Percentiles rank a stretch among this genome's conserved stretches.
phyloP scores from a whole-genome alignment of 2,329 filamentous ascomycete species.

The Ceratocystis harringtonii region DNA sequence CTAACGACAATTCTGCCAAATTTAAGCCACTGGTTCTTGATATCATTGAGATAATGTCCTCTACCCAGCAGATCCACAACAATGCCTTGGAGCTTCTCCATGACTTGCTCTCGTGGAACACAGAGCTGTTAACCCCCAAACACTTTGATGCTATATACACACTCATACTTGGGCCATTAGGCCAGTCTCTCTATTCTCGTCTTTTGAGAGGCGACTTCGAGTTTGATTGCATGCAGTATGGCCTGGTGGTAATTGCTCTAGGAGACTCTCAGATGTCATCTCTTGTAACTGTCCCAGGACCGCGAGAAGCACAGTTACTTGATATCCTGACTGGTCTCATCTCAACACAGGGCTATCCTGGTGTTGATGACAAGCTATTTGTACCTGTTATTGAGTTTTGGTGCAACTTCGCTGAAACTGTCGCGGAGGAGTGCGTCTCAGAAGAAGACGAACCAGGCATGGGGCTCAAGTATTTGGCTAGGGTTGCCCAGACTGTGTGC shows the following conservation, averaged over 20 bases:
- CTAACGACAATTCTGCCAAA: background rate
- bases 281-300: conserved; percentile 38
- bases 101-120: conserved; percentile 50
- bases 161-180: conserved; percentile 48
- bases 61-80: conserved; percentile 42
- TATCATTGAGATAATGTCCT: conserved; percentile 35
- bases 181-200: conserved; percentile 37
- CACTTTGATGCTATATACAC: conserved; percentile 43
- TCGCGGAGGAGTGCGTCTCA: conserved; percentile 42
- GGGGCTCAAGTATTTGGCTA: conserved; percentile 13
- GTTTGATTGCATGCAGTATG: conserved; percentile 50
- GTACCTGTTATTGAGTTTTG: conserved; percentile 66
- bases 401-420: conserved; percentile 58
- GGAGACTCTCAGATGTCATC: conserved; percentile 49
- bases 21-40: conserved; percentile 40
- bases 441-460: conserved; percentile 29
- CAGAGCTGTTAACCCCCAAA: conserved; percentile 42
- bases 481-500: conserved; percentile 51
- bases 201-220: conserved; percentile 46
- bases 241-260: conserved; percentile 51
- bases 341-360: conserved; percentile 48
- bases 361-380: conserved; percentile 60
- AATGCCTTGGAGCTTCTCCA: conserved; percentile 48
- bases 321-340: conserved; percentile 49
- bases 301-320: conserved; percentile 39